A percentile compares a stretch with the other conserved stretches of the same genome.
Conservation (phyloP, 2,329 filamentous ascomycete genomes). For the Ophiostoma sp. region DNA sequence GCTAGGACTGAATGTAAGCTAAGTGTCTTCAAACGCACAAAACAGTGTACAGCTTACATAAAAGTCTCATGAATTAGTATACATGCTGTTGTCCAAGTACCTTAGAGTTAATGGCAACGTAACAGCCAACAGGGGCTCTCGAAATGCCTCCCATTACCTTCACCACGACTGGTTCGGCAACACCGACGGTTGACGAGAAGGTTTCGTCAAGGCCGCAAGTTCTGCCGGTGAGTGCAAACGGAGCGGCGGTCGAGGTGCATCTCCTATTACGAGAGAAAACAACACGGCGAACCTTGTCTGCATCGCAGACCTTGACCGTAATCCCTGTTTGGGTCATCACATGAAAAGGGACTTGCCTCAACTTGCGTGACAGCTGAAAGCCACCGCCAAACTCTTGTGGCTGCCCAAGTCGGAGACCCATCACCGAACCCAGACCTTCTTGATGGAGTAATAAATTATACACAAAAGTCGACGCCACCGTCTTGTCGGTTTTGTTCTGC, state of each 20-base stretch:
- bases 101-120: neutral
- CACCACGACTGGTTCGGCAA: neutral
- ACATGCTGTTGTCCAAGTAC: no score
- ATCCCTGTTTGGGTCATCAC: neutral
- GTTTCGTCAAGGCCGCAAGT: neutral
- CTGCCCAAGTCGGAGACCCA: neutral
- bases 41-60: neutral
- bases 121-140: neutral
- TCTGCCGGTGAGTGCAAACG: conserved; percentile 6
- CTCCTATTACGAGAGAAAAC: neutral
- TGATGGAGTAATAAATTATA: neutral
- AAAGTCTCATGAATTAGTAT: neutral
- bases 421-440: neutral
- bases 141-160: neutral
- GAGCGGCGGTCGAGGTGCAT: neutral
- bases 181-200: neutral
- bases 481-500: neutral
- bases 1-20: neutral
- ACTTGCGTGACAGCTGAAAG: neutral
- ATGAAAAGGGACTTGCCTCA: neutral
- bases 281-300: neutral
- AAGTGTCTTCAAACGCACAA: neutral
- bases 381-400: neutral
- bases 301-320: neutral
- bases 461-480: neutral